Base-by-base conservation (phyloP, 2,329 filamentous ascomycete species). In the Pyrenophora tritici-repentis region DNA sequence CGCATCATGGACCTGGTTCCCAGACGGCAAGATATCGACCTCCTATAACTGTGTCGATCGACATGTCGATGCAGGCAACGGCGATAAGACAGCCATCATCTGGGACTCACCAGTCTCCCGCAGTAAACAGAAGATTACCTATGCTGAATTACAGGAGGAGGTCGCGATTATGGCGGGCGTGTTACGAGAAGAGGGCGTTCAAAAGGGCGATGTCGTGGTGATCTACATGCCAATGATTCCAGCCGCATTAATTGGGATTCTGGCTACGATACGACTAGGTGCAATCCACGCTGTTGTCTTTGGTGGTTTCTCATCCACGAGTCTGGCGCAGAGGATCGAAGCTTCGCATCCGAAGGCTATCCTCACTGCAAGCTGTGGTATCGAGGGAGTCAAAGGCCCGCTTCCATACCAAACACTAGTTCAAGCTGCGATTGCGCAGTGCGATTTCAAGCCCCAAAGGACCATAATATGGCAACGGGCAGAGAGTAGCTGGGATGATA, bases 211-310 rank as follows among this genome's bases (percentile, higher is more conserved):
- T 76, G 88, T 94, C 1, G 90, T 96, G 6, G 81, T 96, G 56
- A 83, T 97, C 26, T 97, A 96, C 73, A 96, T 97, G 92, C 92
- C 92, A 48, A 97, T 96, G 91, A 90, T 97, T 37, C 92, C 92
- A 1, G 87, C 90, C 0, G 89, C 91, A 1, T 72, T 96, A n/a
- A 85, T 94, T 54, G 92, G 89, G 9, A 90, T 93, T 56, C 83
- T 96, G 4, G 91, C 92, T 20, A 83, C 88, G 52, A 86, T 86
- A 55, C 85, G 91, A 7, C 79, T 97, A 1, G 92, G 92, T 7
- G 92, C 91, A n/a, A 85, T 96, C 43, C 92, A 97, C 70, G 86
- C 90, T 3, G 90, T 95, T 5, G 92, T 97, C 4, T 97, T 97
- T 73, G 92, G 92, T 34, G 92, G 92, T 0, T 97, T 97, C 70